Evolutionary conservation across 2,329 filamentous ascomycete species (phyloP).

Genomic region (Xylariaceae sp.): DNA sequence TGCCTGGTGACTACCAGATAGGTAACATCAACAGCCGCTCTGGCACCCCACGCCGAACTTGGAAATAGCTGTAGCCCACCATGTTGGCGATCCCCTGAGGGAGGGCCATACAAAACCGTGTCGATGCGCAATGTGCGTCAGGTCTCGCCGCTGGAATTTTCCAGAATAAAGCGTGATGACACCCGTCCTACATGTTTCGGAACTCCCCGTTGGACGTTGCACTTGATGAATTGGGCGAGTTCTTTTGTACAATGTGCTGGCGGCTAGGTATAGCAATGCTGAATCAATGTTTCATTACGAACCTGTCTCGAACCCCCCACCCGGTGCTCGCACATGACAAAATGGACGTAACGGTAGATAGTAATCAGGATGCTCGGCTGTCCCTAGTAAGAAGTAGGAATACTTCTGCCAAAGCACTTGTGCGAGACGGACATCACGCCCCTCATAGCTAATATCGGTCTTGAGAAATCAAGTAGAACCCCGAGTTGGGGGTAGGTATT

Average conservation of each 20-base stretch:
- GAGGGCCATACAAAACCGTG: too few species aligned
- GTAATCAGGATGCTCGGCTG: too few species aligned
- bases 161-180: slow-evolving; percentile 13
- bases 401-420: neutral
- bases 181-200: slow-evolving; percentile 12
- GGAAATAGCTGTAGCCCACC: too few species aligned
- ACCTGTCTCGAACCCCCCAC: neutral
- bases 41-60: neutral
- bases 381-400: neutral
- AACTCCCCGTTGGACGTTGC: slow-evolving; percentile 5
- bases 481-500: too few species aligned
- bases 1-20: too few species aligned
- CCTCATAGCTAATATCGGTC: too few species aligned
- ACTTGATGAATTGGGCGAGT: neutral
- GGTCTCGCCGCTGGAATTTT: slow-evolving; percentile 16
- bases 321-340: neutral
- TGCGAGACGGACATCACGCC: neutral
- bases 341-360: neutral
- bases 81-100: too few species aligned
- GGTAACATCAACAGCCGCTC: neutral
- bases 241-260: neutral
- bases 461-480: too few species aligned
- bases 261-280: neutral
- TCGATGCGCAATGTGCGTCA: slow-evolving; percentile 1
- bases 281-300: neutral